Percentiles rank a stretch among this genome's conserved stretches.
These are phyloP conservation scores for Apiospora marii DNA, from an alignment of 2,329 filamentous ascomycete genomes.

Conservation along the genomic window DNA sequence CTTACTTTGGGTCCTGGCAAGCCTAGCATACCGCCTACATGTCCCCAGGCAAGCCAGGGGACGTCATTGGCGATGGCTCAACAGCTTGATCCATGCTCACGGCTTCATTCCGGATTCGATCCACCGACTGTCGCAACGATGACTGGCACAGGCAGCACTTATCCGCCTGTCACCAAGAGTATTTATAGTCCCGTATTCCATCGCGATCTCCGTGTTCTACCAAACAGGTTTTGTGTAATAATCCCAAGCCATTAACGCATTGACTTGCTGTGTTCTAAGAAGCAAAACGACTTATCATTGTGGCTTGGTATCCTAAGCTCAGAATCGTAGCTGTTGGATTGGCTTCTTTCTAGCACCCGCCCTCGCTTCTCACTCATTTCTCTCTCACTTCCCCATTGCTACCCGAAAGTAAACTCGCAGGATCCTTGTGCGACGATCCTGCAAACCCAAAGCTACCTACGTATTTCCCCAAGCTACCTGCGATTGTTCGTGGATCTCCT, in stretches of 20 bases:
- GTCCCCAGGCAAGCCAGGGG: neutral
- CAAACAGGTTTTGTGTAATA: slow-evolving; percentile 8
- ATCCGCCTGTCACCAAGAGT: neutral
- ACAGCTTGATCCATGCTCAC: slow-evolving; percentile 4
- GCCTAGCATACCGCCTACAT: neutral
- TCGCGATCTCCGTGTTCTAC: neutral
- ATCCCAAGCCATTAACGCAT: neutral
- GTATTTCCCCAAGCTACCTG: neutral
- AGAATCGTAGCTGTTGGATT: slow-evolving; percentile 5
- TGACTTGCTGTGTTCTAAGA: neutral
- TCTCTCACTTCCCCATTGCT: neutral
- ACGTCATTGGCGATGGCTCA: neutral
- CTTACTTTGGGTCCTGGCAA: neutral
- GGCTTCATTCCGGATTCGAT: slow-evolving; percentile 10
- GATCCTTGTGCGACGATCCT: slow-evolving; percentile 11
- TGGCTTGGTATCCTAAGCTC: slow-evolving; percentile 9
- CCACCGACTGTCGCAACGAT: slow-evolving; percentile 15
- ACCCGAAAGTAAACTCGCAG: neutral
- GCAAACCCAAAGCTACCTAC: neutral
- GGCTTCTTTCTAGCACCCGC: neutral
- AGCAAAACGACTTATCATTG: neutral
- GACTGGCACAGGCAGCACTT: neutral
- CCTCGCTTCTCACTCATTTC: neutral
- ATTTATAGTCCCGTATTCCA: neutral
- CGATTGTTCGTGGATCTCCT: neutral